Conservation (phyloP, 345 rosid genomes). For the Anastatica hierochuntica region DNA sequence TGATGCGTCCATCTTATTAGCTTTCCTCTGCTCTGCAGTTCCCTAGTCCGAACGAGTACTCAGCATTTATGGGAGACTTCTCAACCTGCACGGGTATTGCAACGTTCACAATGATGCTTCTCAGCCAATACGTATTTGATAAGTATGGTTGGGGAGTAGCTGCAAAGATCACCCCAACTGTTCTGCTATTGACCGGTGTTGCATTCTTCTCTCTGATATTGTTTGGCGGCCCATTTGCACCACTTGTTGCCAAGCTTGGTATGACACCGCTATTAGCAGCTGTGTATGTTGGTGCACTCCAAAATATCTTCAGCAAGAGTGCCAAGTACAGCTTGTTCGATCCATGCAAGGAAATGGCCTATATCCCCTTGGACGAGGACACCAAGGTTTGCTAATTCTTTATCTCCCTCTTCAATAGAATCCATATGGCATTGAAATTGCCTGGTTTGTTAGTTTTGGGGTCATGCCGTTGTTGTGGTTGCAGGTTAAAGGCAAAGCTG, state of each 20-base stretch:
- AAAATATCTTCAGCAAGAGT: slow-evolving; percentile 99
- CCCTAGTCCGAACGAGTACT: slow-evolving; percentile 95
- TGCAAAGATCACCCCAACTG: background rate
- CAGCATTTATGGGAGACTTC: slow-evolving; percentile 98
- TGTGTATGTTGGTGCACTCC: slow-evolving; percentile 92
- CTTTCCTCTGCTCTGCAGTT: slow-evolving; percentile 33
- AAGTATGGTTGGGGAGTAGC: background rate
- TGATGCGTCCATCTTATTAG: background rate
- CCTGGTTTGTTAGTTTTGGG: background rate
- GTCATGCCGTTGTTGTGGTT: background rate
- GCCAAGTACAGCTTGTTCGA: slow-evolving; percentile 98
- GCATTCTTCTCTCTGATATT: slow-evolving; percentile 72
- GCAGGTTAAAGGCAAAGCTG: slow-evolving; percentile 95
- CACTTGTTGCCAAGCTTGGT: slow-evolving; percentile 61
- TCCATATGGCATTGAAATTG: too few relatives aligned
- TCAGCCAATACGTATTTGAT: background rate
- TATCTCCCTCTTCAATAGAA: too few relatives aligned
- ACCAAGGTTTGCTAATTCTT: slow-evolving; percentile 51
- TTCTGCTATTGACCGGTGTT: background rate
- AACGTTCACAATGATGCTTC: background rate
- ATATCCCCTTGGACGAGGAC: slow-evolving; percentile 91
- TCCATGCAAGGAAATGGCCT: slow-evolving; percentile 99
- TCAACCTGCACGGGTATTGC: slow-evolving; percentile 23
- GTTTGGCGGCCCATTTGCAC: slow-evolving; percentile 69
- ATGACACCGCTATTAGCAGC: slow-evolving; percentile 97